A percentile compares a stretch with the other conserved stretches of the same genome.
Conservation (phyloP, 208 protist genomes). For the Leishmania gerbilli region DNA sequence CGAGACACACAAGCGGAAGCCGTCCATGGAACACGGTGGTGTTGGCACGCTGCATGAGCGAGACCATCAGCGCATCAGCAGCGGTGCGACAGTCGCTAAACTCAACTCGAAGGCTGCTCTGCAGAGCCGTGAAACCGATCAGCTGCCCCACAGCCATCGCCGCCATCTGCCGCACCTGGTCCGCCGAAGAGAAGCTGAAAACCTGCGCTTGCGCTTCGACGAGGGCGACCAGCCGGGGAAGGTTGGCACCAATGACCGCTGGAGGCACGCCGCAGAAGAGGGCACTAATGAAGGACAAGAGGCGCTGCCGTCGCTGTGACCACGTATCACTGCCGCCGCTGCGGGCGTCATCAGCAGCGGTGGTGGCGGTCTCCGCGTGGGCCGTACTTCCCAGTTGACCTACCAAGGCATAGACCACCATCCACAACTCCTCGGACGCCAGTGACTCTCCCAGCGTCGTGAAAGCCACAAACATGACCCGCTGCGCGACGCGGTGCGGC, state of each 20-base stretch:
- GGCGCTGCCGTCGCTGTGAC: slow-evolving; percentile 28
- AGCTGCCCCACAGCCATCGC: slow-evolving; percentile 16
- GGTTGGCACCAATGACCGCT: not conserved
- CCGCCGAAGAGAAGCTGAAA: slow-evolving; percentile 31
- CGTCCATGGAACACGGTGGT: slow-evolving; percentile 13
- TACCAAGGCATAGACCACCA: slow-evolving; percentile 6
- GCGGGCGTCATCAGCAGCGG: not conserved
- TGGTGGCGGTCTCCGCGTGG: not conserved
- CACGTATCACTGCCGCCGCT: slow-evolving; percentile 11
- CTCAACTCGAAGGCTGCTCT: slow-evolving; percentile 15
- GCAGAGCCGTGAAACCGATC: slow-evolving; percentile 20
- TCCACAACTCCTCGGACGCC: slow-evolving; percentile 19
- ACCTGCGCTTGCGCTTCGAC: slow-evolving; percentile 19
- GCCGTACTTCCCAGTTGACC: slow-evolving; percentile 1
- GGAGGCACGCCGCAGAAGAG: slow-evolving; percentile 6
- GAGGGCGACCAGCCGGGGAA: slow-evolving; percentile 30
- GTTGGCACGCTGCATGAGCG: slow-evolving; percentile 14
- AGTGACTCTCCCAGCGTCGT: slow-evolving; percentile 1
- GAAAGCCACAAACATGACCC: slow-evolving; percentile 11
- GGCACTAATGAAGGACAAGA: slow-evolving; percentile 12
- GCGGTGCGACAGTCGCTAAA: slow-evolving; percentile 15
- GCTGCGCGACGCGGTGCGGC: slow-evolving; percentile 16
- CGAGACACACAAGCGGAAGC: slow-evolving; percentile 9
- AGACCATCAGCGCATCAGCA: slow-evolving; percentile 7
- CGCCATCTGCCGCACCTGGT: slow-evolving; percentile 22